Percentiles rank a stretch among this genome's conserved stretches.
Conservation (phyloP, 2,329 filamentous ascomycete species). For the Neofusicoccum kwambonambiense region DNA sequence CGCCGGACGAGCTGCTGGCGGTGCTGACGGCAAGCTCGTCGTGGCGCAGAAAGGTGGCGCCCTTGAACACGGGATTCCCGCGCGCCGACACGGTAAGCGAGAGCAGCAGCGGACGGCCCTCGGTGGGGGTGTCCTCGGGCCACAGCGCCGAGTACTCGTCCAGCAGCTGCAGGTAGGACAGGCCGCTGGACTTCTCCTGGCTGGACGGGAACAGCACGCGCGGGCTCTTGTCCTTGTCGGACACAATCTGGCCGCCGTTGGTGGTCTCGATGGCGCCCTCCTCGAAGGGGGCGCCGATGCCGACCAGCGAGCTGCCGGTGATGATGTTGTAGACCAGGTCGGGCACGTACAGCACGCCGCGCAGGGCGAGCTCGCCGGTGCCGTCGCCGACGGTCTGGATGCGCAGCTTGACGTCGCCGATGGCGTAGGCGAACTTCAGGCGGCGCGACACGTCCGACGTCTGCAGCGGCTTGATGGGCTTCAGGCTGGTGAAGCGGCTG, state of each 20-base stretch:
- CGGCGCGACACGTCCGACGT: conserved; percentile 3
- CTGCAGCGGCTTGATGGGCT: conserved; percentile 11
- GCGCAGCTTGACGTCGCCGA: not conserved
- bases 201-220: conserved; percentile 4
- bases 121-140: conserved; percentile 3
- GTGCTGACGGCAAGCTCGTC: not conserved
- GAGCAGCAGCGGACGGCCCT: conserved; percentile 1
- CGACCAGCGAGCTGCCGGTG: conserved; percentile 3
- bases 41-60: conserved; percentile 2
- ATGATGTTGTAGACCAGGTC: conserved; percentile 10
- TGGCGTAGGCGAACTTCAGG: conserved; percentile 9
- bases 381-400: not conserved
- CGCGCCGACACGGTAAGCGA: not conserved
- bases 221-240: not conserved
- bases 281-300: conserved; percentile 8
- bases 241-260: not conserved
- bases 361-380: not conserved
- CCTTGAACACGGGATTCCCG: conserved; percentile 3
- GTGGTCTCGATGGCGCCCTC: conserved; percentile 8
- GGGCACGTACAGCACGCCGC: not conserved
- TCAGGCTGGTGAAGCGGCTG: conserved; percentile 3
- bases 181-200: conserved; percentile 3
- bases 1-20: not conserved
- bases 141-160: conserved; percentile 9
- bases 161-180: conserved; percentile 6